These are phyloP conservation scores for Bjerkandera adusta DNA, from an alignment of 1,284 basidiomycete species.

Conservation along the genomic window DNA sequence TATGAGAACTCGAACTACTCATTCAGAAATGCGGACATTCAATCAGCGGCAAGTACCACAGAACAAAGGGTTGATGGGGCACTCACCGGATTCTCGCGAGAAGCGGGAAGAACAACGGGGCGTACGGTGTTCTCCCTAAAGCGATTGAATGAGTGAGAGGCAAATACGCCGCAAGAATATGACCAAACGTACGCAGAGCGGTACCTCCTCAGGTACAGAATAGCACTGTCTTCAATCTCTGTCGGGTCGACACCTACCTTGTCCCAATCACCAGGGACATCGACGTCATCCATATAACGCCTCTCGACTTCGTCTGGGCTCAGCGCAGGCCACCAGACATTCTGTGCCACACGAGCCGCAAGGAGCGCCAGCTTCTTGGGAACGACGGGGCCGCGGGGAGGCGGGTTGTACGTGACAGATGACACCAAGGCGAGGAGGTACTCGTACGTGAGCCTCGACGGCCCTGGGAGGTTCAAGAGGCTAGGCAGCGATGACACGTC, in stretches of 20 bases:
- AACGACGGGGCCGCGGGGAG: slow-evolving; percentile 67
- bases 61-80: slow-evolving; percentile 1
- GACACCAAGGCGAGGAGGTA: slow-evolving; percentile 84
- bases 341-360: slow-evolving; percentile 69
- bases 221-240: slow-evolving; percentile 87
- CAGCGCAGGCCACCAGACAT: slow-evolving; percentile 91
- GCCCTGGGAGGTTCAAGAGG: slow-evolving; percentile 86
- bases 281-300: slow-evolving; percentile 82
- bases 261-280: slow-evolving; percentile 65
- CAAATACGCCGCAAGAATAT: background rate
- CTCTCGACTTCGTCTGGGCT: slow-evolving; percentile 90
- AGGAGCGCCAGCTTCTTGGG: slow-evolving; percentile 75
- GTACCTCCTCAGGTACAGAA: slow-evolving; percentile 90
- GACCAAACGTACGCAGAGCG: slow-evolving; percentile 67
- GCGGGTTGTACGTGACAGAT: slow-evolving; percentile 76
- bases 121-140: slow-evolving; percentile 24
- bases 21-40: slow-evolving; percentile 9
- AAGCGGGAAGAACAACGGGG: slow-evolving; percentile 24
- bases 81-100: slow-evolving; percentile 21
- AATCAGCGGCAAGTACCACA: background rate
- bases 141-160: slow-evolving; percentile 6
- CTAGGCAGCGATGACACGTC: slow-evolving; percentile 58
- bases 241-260: slow-evolving; percentile 71
- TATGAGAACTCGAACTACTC: slow-evolving; percentile 17
- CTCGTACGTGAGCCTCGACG: slow-evolving; percentile 82